A percentile compares a stretch with the other conserved stretches of the same genome.
These are phyloP conservation scores for Annona cherimola DNA, from an alignment of 164 flowering plant species.

Conservation along the genomic window DNA sequence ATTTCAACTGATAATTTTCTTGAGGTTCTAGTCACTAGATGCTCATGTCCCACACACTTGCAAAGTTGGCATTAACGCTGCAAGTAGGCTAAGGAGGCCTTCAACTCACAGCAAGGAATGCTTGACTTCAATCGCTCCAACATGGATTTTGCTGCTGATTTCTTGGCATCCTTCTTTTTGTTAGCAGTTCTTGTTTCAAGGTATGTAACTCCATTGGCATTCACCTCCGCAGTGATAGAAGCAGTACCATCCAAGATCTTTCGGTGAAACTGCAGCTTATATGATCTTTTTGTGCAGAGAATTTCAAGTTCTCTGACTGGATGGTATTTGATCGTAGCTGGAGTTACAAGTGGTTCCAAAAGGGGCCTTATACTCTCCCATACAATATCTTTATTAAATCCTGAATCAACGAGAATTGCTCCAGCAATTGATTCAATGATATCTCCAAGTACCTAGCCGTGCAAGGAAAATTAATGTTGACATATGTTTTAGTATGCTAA, in stretches of 20 bases:
- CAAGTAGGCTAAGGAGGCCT: neutral
- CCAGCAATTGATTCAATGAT: slow-evolving; percentile 90
- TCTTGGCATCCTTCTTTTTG: slow-evolving; percentile 40
- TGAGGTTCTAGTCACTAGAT: neutral
- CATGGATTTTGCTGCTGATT: slow-evolving; percentile 43
- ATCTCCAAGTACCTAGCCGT: slow-evolving; percentile 77
- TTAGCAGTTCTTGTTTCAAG: slow-evolving; percentile 24
- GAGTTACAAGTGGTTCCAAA: slow-evolving; percentile 63
- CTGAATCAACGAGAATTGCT: slow-evolving; percentile 76
- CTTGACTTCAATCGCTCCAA: slow-evolving; percentile 36
- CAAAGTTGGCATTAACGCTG: neutral
- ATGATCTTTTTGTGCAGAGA: slow-evolving; percentile 34
- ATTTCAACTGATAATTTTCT: neutral
- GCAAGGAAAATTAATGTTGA: neutral
- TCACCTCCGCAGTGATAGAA: slow-evolving; percentile 36
- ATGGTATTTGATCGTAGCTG: slow-evolving; percentile 45
- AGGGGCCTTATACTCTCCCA: slow-evolving; percentile 62
- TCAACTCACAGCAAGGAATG: slow-evolving; percentile 6
- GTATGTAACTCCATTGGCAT: slow-evolving; percentile 34
- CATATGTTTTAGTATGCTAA: neutral
- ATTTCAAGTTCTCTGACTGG: slow-evolving; percentile 57
- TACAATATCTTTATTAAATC: slow-evolving; percentile 44
- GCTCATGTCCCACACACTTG: neutral
- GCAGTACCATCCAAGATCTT: slow-evolving; percentile 18
- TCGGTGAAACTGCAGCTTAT: slow-evolving; percentile 6